phyloP scores from a whole-genome alignment of 768 basidiomycete genomes.

The button mushroom (Agaricus bisporus) region DNA sequence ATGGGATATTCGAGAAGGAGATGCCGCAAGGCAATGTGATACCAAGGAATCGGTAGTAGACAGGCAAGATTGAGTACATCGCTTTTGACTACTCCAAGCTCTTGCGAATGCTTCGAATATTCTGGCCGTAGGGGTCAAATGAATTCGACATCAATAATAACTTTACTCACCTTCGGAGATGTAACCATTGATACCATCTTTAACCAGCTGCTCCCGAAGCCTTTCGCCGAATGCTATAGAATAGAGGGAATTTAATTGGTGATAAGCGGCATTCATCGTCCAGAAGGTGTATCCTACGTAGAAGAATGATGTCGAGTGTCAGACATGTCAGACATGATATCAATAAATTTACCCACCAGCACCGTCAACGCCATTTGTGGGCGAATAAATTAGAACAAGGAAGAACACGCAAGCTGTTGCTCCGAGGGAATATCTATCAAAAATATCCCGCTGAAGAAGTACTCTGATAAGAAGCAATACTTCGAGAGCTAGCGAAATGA shows the following conservation, averaged over 20 bases:
- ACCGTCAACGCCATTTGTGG: constrained; percentile 28
- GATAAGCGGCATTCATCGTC: constrained; percentile 28
- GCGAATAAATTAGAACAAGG: constrained; percentile 24
- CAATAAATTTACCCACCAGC: constrained; percentile 18
- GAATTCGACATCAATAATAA: not conserved
- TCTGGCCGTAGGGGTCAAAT: constrained; percentile 21
- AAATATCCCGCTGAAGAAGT: constrained; percentile 11
- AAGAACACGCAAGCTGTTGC: constrained; percentile 7
- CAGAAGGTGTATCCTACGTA: constrained; percentile 33
- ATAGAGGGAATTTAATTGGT: constrained; percentile 32
- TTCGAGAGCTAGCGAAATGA: constrained; percentile 22
- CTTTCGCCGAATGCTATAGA: constrained; percentile 29
- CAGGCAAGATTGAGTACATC: constrained; percentile 25
- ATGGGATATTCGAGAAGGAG: constrained; percentile 27
- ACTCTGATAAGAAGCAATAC: constrained; percentile 16
- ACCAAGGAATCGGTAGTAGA: constrained; percentile 28
- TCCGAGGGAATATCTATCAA: constrained; percentile 16
- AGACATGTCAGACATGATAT: no score
- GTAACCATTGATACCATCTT: constrained; percentile 28
- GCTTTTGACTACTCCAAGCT: constrained; percentile 23
- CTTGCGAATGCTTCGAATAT: constrained; percentile 24
- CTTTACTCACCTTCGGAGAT: constrained; percentile 24
- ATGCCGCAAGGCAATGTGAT: constrained; percentile 27
- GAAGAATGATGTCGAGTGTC: no score
- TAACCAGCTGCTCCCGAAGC: constrained; percentile 27